Base-by-base conservation (phyloP, 2,329 filamentous ascomycete genomes). In the Sporothrix euskadiensis region DNA sequence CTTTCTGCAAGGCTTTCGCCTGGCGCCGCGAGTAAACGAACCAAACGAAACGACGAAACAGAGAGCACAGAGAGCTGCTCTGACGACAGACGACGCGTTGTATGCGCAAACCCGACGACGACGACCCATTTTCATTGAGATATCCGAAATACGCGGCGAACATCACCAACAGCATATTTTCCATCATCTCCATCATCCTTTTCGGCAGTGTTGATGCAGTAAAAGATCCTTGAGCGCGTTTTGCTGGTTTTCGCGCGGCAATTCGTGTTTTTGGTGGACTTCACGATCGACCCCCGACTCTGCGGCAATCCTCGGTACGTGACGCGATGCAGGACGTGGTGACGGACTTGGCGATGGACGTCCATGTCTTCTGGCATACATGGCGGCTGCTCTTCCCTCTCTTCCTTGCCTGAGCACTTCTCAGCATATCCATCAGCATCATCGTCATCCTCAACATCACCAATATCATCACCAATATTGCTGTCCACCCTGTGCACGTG, bases 291-390 rank as follows among this genome's bases (percentile, higher is more conserved):
- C 10, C 12, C 41, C 39, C 22, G 9, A 52, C 49, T 52, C 52
- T n/a, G 65, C 65, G 41, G 41, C 65, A 68, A 68, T 52, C 47
- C 41, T 68, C 9, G 26, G 65, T 68, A 68, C 65, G 65, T 68
- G 65, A 68, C 65, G 44, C 65, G 65, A 52, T 68, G 26, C 7
- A 49, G 39, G 32, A 6, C n/a, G 12, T 66, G n/a, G 61, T 65
- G 39, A 30, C 6, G 39, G 61, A 52, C 44, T 49, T 52, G 47
- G 44, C 65, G 44, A 52, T 49, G 22, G 7, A 49, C 32, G 44
- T 12, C 26, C 5, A 30, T 35, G 26, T 16, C 16, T 2, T 12
- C 10, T 39, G 61, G 26, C 39, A 47, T 22, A 16, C 10, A n/a
- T 30, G 14, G 6, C 14, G 12, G 14, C 14, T 49, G 12, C 14